Evolutionary conservation across 2,329 filamentous ascomycete genomes (phyloP).

Genomic region (Remersonia thermophila): DNA sequence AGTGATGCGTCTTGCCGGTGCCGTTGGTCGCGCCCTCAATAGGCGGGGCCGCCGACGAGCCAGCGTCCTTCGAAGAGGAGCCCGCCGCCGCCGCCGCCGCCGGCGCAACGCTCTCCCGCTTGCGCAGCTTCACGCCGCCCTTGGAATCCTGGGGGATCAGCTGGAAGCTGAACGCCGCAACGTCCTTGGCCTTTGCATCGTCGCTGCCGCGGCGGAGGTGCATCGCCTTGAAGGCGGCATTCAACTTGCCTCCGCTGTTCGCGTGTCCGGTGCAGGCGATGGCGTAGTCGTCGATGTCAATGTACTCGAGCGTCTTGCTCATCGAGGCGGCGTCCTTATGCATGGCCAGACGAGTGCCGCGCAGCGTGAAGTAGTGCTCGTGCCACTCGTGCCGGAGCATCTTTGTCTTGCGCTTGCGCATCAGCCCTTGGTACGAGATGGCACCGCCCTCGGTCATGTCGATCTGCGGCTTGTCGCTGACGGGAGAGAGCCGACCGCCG

Average conservation of each 20-base stretch:
- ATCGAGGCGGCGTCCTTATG: constrained; percentile 48
- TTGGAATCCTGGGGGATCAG: constrained; percentile 59
- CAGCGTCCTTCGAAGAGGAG: constrained; percentile 1
- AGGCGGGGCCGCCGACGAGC: constrained; percentile 1
- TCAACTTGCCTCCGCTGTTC: constrained; percentile 59
- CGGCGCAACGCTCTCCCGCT: constrained; percentile 38
- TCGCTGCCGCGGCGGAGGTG: constrained; percentile 44
- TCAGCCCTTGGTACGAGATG: constrained; percentile 67
- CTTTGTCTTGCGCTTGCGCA: constrained; percentile 86
- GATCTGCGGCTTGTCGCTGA: constrained; percentile 20
- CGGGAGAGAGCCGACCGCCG: constrained; percentile 21
- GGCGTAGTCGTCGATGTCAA: constrained; percentile 81
- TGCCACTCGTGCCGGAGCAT: constrained; percentile 90
- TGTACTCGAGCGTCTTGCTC: constrained; percentile 57
- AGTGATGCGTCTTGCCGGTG: constrained; percentile 79
- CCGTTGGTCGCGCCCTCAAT: constrained; percentile 38
- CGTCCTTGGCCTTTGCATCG: constrained; percentile 37
- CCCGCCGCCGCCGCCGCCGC: constrained; percentile 11
- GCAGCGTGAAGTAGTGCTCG: constrained; percentile 79
- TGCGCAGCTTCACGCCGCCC: constrained; percentile 37
- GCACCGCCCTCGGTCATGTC: constrained; percentile 32
- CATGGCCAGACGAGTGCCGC: constrained; percentile 62
- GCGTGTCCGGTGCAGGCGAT: constrained; percentile 72
- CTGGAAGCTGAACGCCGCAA: constrained; percentile 71
- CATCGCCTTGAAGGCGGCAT: constrained; percentile 75